A percentile compares a stretch with the other conserved stretches of the same genome.
Evolutionary conservation across 768 basidiomycete genomes (phyloP).

Genomic region (Mrakia frigida): DNA sequence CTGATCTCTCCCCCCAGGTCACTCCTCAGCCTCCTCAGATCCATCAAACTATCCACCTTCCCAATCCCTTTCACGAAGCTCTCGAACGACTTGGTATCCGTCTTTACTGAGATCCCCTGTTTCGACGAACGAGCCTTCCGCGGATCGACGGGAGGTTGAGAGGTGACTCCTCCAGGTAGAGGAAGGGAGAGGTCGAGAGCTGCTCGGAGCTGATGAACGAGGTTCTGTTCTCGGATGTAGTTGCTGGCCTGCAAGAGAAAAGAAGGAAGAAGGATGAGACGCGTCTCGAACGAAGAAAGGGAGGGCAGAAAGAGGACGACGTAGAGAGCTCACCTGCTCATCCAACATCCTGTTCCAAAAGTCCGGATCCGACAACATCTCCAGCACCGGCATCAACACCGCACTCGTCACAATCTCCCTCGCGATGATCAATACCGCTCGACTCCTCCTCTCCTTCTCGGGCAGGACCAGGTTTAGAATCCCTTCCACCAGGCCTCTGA

Average conservation of each 20-base stretch:
- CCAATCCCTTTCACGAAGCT: constrained; percentile 81
- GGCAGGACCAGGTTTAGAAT: constrained; percentile 71
- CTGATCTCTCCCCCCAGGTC: constrained; percentile 90
- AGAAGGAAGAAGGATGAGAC: constrained; percentile 3
- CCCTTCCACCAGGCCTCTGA: constrained; percentile 63
- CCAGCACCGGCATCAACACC: constrained; percentile 78
- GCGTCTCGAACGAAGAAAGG: neutral
- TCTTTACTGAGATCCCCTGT: constrained; percentile 64
- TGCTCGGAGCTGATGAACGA: constrained; percentile 39
- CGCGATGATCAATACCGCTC: constrained; percentile 63
- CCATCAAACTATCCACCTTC: constrained; percentile 72
- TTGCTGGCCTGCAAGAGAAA: constrained; percentile 54
- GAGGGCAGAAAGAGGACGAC: neutral
- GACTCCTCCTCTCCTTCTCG: constrained; percentile 65
- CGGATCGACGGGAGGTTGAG: neutral
- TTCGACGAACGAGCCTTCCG: neutral
- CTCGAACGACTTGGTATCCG: constrained; percentile 78
- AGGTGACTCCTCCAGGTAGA: constrained; percentile 35
- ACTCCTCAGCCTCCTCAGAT: constrained; percentile 83
- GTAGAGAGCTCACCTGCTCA: constrained; percentile 68
- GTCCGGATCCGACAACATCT: constrained; percentile 90
- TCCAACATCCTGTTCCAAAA: constrained; percentile 95
- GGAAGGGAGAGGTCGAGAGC: constrained; percentile 35
- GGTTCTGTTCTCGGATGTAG: constrained; percentile 59
- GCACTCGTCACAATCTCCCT: constrained; percentile 78